These are phyloP conservation scores for Clonostachys rosea DNA, from an alignment of 2,329 filamentous ascomycete genomes.

Conservation along the genomic window DNA sequence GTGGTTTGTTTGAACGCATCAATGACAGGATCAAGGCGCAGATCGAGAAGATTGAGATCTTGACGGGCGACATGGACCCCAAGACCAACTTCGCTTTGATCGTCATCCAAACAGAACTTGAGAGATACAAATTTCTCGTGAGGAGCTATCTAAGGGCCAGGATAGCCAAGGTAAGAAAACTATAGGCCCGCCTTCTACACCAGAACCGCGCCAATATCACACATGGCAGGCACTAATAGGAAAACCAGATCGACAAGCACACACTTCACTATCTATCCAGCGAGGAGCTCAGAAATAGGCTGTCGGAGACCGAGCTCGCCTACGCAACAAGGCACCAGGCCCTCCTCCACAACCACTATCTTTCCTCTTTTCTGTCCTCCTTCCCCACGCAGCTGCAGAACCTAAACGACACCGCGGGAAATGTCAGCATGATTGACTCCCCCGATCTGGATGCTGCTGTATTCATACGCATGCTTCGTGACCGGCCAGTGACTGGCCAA, in stretches of 20 bases:
- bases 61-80: conserved; percentile 82
- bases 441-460: conserved; percentile 82
- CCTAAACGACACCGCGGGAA: conserved; percentile 85
- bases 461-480: conserved; percentile 70
- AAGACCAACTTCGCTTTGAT: conserved; percentile 91
- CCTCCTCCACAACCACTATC: conserved; percentile 79
- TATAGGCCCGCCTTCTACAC: background rate
- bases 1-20: conserved; percentile 75
- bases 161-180: conserved; percentile 69
- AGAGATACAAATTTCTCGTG: conserved; percentile 88
- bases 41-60: conserved; percentile 67
- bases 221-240: background rate
- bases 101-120: conserved; percentile 92
- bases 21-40: conserved; percentile 67
- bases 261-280: conserved; percentile 68
- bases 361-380: conserved; percentile 74
- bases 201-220: background rate
- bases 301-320: conserved; percentile 72
- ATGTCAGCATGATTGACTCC: conserved; percentile 85
- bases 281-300: conserved; percentile 47
- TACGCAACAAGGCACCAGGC: conserved; percentile 85
- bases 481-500: conserved; percentile 52
- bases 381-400: conserved; percentile 79
- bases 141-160: conserved; percentile 77
- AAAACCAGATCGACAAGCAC: conserved; percentile 65